These are phyloP conservation scores for Astrothelium subdiscretum DNA, from an alignment of 495 filamentous ascomycete genomes.

Conservation along the genomic window DNA sequence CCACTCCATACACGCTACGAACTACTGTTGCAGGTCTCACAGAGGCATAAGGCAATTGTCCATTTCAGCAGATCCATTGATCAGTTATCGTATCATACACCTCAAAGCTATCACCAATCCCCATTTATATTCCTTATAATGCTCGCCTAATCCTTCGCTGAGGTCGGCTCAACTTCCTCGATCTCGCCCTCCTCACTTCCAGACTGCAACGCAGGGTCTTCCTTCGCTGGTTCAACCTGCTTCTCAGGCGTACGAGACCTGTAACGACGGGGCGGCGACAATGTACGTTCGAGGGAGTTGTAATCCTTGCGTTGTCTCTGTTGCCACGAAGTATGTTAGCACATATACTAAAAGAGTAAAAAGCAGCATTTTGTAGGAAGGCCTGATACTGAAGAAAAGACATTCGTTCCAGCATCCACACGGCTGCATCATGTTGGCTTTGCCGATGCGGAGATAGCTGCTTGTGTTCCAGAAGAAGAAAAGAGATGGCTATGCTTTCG, in stretches of 20 bases:
- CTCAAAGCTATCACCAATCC: too few species aligned
- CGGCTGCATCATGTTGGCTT: not conserved
- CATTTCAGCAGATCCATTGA: too few species aligned
- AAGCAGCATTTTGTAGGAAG: too few species aligned
- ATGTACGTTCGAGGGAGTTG: conserved; percentile 46
- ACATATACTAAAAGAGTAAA: too few species aligned
- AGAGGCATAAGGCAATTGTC: too few species aligned
- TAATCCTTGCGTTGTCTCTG: conserved; percentile 52
- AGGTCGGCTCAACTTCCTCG: conserved; percentile 52
- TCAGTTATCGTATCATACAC: too few species aligned
- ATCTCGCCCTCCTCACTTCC: conserved; percentile 98
- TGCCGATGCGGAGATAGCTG: not conserved
- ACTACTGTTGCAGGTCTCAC: too few species aligned
- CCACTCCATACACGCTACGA: too few species aligned
- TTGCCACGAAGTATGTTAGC: too few species aligned
- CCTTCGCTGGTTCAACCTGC: conserved; percentile 43
- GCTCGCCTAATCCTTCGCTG: conserved; percentile 12
- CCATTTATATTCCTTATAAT: too few species aligned
- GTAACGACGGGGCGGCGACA: conserved; percentile 34
- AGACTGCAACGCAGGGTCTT: conserved; percentile 33
- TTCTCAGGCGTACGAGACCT: conserved; percentile 40
- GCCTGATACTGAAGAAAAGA: too few species aligned
- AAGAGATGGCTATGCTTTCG: not conserved
- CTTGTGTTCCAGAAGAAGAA: not conserved
- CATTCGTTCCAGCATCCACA: not conserved